Evolutionary conservation across 768 basidiomycete species (phyloP), one percentile per base, ranked within the genome.

Genomic region (Termitomyces sp.): DNA sequence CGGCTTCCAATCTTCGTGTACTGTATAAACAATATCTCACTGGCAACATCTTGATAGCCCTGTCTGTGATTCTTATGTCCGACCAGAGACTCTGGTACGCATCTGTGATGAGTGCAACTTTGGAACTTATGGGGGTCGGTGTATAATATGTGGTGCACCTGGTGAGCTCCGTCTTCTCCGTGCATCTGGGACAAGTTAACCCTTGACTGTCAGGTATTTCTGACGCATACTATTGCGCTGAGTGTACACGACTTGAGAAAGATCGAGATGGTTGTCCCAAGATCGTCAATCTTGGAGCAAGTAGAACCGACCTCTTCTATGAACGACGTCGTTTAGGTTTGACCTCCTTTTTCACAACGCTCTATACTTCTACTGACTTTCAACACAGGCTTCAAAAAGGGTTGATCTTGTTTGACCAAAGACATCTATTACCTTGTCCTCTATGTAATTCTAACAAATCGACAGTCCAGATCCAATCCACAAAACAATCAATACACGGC

Each of bases 101-200:
- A 98, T 98, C 62, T 99, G 97, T 71, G 97, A 99, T 69, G 97
- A 99, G 76, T 99, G 97, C 73, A 98, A 98, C 72, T 99, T 98
- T 74, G 92, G 94, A 62, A 96, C 94, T 42, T 97, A 97, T 68
- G 94, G 97, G 22, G 96, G 96, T 47, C 81, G 94, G 60, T 99
- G 97, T 69, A 98, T 98, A 72, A 97, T 98, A 58, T 99, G 97
- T 63, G 93, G 94, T 46, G 86, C 94, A 41, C 94, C 92, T 63
- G 96, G 95, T 97, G 63, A 58, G 81, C 55, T 35, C 44, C 15
- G 11, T 11, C 27, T 48, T 32, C 42, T 4, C 29, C 15, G 46
- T 41, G 42, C 13, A 20, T 38, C n/a, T 23, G 7, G 10, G 23
- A 27, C 16, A 32, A 3, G 43, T 49, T 31, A 9, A 43, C 27